Evolutionary conservation across 1,284 basidiomycete genomes (phyloP), one percentile per base, ranked within the genome.

Genomic region (Fomitopsis pinicola): DNA sequence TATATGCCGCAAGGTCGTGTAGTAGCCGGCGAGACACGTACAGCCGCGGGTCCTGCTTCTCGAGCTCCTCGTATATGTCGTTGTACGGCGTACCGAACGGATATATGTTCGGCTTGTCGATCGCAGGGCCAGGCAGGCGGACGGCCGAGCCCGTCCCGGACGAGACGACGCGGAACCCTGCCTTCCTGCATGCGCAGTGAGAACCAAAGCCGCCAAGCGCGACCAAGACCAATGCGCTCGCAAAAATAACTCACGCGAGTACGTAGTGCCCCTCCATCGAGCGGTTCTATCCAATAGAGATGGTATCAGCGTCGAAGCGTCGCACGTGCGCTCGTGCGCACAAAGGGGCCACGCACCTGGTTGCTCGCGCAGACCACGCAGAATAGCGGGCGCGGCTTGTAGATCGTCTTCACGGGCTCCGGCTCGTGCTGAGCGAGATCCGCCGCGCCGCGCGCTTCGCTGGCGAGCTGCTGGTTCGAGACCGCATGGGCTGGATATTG

Each of bases 191-290:
- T 22, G 64, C 52, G 60, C 10, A 26, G 28, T n/a, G 54, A 38
- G 42, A 42, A 38, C 40, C 4, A 38, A 38, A 42, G 33, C 40
- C 4, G 45, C 22, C 19, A 22, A 15, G 35, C 30, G 65, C 38
- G 30, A 33, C 30, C 2, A 33, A 22, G 22, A 22, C 22, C 30
- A 8, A 33, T 33, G 30, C 30, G 17, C 12, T 17, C 36, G 30
- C 26, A 14, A 26, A 28, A 17, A 26, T 22, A 36, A 83, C 92
- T 77, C 69, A 96, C 91, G 89, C 79, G 48, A 99, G 77, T 10
- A 97, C 94, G 69, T 89, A 86, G 73, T 99, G 97, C 0, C 95
- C 97, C 75, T 98, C 97, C 97, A 99, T 99, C 1, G 96, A 98
- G 40, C 97, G 90, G 74, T 99, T 99, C 93, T 99, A 75, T 6